Base-by-base conservation (phyloP, 176 grass and related monocot genomes). In the Typha latifolia region DNA sequence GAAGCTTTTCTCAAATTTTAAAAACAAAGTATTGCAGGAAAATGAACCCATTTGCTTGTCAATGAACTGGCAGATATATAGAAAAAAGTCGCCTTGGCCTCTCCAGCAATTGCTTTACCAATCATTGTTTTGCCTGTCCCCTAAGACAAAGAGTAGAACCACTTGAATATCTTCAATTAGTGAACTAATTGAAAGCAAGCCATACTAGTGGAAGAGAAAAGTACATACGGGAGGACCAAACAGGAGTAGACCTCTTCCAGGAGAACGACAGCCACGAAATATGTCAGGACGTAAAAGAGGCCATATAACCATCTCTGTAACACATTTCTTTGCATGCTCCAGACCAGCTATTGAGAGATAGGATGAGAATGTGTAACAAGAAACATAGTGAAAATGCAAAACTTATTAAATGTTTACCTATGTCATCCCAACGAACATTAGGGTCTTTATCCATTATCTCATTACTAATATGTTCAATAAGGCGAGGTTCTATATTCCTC, bases 371-470 rank as follows among this genome's bases (percentile, higher is more conserved):
- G 66, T 8, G 4, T 12, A 55, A 7, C 6, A 21, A 19, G 53
- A 3, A 59, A 21, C 53, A 43, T 59, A 22, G 53, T 19, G n/a
- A 59, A 21, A 59, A 59, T 10, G 16, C 53, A 59, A 59, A 23
- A 82, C 67, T 47, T 64, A 68, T 59, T 71, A 70, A 14, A 69
- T 63, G 51, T 20, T 19, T 89, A 96, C 93, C 93, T 89, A 96
- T 96, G 72, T 96, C 93, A 82, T 74, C 63, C 88, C 88, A 96
- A 63, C 78, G 82, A 66, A 96, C 88, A 86, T 96, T 89, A 75
- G 93, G 88, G 65, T 96, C 93, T 79, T 84, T 96, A 76, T 96
- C 93, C 93, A 96, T 96, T 82, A 96, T 96, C 80, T 96, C 93
- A 32, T 96, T 96, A 68, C 93, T 96, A 69, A 96, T 78, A 71